These are phyloP conservation scores for Mariannaea sp. DNA, from an alignment of 2,329 filamentous ascomycete genomes.

Conservation along the genomic window DNA sequence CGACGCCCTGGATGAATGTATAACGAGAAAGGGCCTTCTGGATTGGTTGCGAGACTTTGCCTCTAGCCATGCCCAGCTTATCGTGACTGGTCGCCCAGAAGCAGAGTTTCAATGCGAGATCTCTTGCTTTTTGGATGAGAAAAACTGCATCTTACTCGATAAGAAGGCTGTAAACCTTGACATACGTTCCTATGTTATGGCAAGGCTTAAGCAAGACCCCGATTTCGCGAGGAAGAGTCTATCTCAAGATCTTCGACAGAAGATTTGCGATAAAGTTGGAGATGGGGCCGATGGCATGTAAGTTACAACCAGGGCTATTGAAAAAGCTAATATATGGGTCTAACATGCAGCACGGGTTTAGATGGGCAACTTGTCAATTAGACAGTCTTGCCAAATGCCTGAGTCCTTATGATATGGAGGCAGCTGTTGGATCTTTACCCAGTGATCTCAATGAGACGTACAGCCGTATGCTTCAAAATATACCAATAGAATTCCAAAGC, in stretches of 20 bases:
- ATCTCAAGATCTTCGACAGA: slow-evolving; percentile 8
- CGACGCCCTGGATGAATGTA: slow-evolving; percentile 29
- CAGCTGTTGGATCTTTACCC: slow-evolving; percentile 25
- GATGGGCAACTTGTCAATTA: slow-evolving; percentile 38
- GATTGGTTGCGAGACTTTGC: slow-evolving; percentile 22
- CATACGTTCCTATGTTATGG: slow-evolving; percentile 20
- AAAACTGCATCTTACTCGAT: slow-evolving; percentile 23
- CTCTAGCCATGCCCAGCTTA: slow-evolving; percentile 6
- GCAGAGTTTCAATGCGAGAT: slow-evolving; percentile 20
- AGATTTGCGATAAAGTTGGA: slow-evolving; percentile 21
- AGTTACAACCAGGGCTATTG: slow-evolving; percentile 1
- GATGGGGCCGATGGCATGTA: slow-evolving; percentile 39
- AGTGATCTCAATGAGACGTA: slow-evolving; percentile 32
- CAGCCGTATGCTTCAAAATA: slow-evolving; percentile 24
- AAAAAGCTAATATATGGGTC: neutral
- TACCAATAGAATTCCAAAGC: slow-evolving; percentile 17
- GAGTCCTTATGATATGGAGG: slow-evolving; percentile 12
- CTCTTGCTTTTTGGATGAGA: slow-evolving; percentile 13
- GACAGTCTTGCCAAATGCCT: slow-evolving; percentile 30
- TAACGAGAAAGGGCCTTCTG: slow-evolving; percentile 24
- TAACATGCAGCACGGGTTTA: slow-evolving; percentile 29
- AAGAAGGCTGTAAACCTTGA: slow-evolving; percentile 27
- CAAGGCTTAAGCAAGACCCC: slow-evolving; percentile 19
- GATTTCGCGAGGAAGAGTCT: slow-evolving; percentile 24
- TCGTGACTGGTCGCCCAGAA: slow-evolving; percentile 30